Percentiles rank a stretch among this genome's conserved stretches.
Conservation (phyloP, 148 eudicot species). For the Salicornia ramosissima region DNA sequence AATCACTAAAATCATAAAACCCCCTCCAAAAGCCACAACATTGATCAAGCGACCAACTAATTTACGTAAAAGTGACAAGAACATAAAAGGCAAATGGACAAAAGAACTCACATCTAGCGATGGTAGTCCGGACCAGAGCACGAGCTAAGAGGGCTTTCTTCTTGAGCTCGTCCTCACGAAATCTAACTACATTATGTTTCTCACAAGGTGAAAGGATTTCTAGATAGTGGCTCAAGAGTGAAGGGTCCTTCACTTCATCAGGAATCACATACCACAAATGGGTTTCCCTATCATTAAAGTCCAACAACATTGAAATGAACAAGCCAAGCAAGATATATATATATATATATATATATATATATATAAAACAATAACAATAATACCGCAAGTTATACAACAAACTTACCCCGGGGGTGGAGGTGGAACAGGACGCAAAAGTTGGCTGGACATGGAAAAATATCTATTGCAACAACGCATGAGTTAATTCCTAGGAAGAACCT, state of each 20-base stretch:
- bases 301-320: constrained; percentile 3
- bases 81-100: background rate
- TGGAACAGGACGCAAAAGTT: constrained; percentile 40
- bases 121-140: constrained; percentile 79
- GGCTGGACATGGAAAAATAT: constrained; percentile 34
- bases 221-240: constrained; percentile 48
- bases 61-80: background rate
- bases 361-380: background rate
- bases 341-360: too few species aligned
- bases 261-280: constrained; percentile 84
- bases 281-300: constrained; percentile 58
- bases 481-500: background rate
- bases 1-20: background rate
- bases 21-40: background rate
- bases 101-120: constrained; percentile 66
- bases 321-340: constrained; percentile 4
- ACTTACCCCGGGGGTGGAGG: constrained; percentile 62
- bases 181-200: constrained; percentile 51
- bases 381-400: background rate
- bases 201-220: constrained; percentile 67
- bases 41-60: background rate
- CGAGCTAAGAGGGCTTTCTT: constrained; percentile 77
- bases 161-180: constrained; percentile 42
- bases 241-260: constrained; percentile 52
- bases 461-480: constrained; percentile 39